These are phyloP conservation scores for Dalbergia cochinchinensis DNA, from an alignment of 306 rosid genomes.

Conservation along the genomic window DNA sequence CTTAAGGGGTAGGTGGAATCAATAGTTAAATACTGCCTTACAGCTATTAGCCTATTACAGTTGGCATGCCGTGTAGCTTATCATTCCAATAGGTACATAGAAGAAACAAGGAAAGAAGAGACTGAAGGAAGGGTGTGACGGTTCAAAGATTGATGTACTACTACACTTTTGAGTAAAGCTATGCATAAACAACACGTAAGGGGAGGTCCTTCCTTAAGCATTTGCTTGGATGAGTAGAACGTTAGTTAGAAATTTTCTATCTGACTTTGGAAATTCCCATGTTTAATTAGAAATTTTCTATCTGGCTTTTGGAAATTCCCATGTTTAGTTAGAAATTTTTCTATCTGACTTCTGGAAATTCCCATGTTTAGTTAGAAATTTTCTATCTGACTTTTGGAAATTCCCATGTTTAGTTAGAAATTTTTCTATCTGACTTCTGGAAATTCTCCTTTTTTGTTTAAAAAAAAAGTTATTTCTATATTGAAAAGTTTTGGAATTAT, in stretches of 20 bases:
- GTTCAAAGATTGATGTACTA: constrained; percentile 26
- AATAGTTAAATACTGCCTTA: constrained; percentile 29
- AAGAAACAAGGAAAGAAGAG: constrained; percentile 28
- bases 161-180: constrained; percentile 44
- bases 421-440: constrained; percentile 20
- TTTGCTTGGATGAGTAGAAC: constrained; percentile 21
- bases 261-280: constrained; percentile 28
- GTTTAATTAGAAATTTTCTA: constrained; percentile 25
- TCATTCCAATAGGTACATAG: constrained; percentile 30
- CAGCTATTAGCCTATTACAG: constrained; percentile 64
- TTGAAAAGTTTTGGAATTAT: constrained; percentile 47
- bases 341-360: not conserved
- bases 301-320: too few species aligned
- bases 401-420: constrained; percentile 31
- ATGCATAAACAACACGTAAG: constrained; percentile 28
- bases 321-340: constrained; percentile 32
- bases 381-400: constrained; percentile 16
- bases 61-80: constrained; percentile 42
- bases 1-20: constrained; percentile 41
- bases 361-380: constrained; percentile 29
- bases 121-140: not conserved
- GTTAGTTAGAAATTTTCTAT: constrained; percentile 24
- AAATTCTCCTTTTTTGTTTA: constrained; percentile 26
- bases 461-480: not conserved
- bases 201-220: constrained; percentile 41